Evolutionary conservation across 2,329 filamentous ascomycete species (phyloP).

Genomic region (Rhinocladiella mackenziei): DNA sequence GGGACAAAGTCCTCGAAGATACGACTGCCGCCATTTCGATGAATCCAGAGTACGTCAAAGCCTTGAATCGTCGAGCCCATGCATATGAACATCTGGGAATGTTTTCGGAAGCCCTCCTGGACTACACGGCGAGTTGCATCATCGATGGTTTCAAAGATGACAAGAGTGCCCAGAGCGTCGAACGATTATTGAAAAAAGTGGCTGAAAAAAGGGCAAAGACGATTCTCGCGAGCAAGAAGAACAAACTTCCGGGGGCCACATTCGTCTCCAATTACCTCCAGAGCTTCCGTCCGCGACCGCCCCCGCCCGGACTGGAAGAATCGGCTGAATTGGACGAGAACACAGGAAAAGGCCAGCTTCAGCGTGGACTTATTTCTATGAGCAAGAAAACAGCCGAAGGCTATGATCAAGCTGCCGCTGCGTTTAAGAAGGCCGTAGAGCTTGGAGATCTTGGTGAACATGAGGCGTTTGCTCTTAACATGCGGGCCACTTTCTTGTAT

Average conservation of each 20-base stretch:
- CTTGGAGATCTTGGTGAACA: slow-evolving; percentile 72
- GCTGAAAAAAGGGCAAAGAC: slow-evolving; percentile 89
- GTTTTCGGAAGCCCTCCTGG: slow-evolving; percentile 90
- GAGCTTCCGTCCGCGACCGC: slow-evolving; percentile 82
- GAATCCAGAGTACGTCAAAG: slow-evolving; percentile 95
- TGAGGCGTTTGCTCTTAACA: slow-evolving; percentile 91
- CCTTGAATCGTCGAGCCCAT: slow-evolving; percentile 90
- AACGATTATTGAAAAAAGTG: slow-evolving; percentile 92
- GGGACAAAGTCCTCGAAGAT: slow-evolving; percentile 95
- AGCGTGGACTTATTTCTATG: slow-evolving; percentile 75
- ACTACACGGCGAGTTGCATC: slow-evolving; percentile 98
- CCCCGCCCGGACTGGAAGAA: slow-evolving; percentile 78
- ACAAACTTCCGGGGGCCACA: slow-evolving; percentile 88
- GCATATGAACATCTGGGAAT: slow-evolving; percentile 91
- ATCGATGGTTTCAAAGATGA: slow-evolving; percentile 97
- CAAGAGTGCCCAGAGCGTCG: slow-evolving; percentile 79
- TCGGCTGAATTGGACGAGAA: slow-evolving; percentile 70
- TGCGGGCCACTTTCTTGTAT: slow-evolving; percentile 93
- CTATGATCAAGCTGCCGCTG: slow-evolving; percentile 79
- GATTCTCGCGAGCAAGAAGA: slow-evolving; percentile 74
- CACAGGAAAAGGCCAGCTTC: slow-evolving; percentile 78
- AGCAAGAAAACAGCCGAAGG: slow-evolving; percentile 83
- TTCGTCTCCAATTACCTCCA: slow-evolving; percentile 99
- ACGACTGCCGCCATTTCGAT: slow-evolving; percentile 91
- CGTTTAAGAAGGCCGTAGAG: slow-evolving; percentile 85